These are phyloP conservation scores for Malus sieversii DNA, from an alignment of 306 rosid genomes.

Conservation along the genomic window DNA sequence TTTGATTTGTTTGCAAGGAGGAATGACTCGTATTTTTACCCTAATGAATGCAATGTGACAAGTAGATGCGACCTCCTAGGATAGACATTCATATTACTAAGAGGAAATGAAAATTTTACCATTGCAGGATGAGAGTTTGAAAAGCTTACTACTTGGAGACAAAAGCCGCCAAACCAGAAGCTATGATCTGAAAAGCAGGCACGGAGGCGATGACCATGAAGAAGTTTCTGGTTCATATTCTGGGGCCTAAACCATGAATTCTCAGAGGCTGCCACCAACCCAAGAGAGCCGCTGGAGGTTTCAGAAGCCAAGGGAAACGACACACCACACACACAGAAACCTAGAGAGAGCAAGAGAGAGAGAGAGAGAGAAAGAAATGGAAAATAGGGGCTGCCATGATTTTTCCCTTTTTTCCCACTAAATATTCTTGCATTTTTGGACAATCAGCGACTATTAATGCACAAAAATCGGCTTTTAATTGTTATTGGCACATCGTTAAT, in stretches of 20 bases:
- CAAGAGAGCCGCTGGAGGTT: background rate
- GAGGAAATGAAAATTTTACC: background rate
- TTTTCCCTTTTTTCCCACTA: constrained; percentile 23
- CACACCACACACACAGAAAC: background rate
- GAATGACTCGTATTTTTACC: background rate
- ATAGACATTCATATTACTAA: background rate
- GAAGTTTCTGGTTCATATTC: constrained; percentile 28
- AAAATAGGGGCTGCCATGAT: constrained; percentile 40
- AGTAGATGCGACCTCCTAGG: background rate
- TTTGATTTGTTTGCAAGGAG: too few relatives aligned
- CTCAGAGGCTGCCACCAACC: constrained; percentile 19
- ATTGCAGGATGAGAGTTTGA: background rate
- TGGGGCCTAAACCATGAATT: constrained; percentile 31
- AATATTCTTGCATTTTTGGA: constrained; percentile 8
- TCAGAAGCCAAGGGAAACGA: constrained; percentile 25
- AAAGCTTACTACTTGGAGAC: constrained; percentile 5
- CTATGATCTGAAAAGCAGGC: constrained; percentile 25
- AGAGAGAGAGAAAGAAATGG: background rate
- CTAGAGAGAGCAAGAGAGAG: background rate
- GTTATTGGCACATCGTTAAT: background rate
- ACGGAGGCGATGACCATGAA: constrained; percentile 24
- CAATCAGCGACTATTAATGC: constrained; percentile 38
- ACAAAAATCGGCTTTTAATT: constrained; percentile 29
- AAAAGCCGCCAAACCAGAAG: constrained; percentile 22
- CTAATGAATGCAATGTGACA: background rate